Evolutionary conservation across 805 yeast genomes (phyloP).

Genomic region (Suhomyces pyralidae): DNA sequence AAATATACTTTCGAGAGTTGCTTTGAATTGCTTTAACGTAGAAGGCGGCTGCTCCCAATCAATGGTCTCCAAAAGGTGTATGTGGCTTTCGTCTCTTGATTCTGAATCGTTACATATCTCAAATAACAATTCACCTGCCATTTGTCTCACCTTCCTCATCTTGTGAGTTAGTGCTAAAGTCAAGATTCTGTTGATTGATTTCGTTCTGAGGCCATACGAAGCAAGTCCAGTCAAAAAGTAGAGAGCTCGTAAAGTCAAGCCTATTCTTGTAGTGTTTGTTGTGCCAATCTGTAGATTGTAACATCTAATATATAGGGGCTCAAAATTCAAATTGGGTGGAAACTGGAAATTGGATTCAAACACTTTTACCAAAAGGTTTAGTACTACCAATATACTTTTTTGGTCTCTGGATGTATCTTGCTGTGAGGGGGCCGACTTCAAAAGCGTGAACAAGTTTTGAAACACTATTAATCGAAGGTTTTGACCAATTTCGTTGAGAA

Average conservation of each 20-base stretch:
- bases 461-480: slow-evolving; percentile 8
- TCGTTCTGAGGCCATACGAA: slow-evolving; percentile 7
- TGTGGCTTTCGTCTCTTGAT: not conserved
- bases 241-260: slow-evolving; percentile 42
- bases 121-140: slow-evolving; percentile 43
- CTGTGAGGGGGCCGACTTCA: slow-evolving; percentile 14
- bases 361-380: slow-evolving; percentile 33
- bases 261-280: slow-evolving; percentile 34
- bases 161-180: slow-evolving; percentile 33
- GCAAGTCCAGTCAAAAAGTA: slow-evolving; percentile 29
- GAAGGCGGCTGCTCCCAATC: slow-evolving; percentile 14
- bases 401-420: slow-evolving; percentile 11
- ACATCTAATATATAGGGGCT: slow-evolving; percentile 43
- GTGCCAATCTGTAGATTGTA: slow-evolving; percentile 58
- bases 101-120: slow-evolving; percentile 29
- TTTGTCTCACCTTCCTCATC: slow-evolving; percentile 26
- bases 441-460: slow-evolving; percentile 15
- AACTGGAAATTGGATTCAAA: slow-evolving; percentile 36
- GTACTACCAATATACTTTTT: slow-evolving; percentile 21
- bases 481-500: slow-evolving; percentile 27
- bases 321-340: slow-evolving; percentile 26
- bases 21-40: not conserved
- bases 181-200: slow-evolving; percentile 16
- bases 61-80: slow-evolving; percentile 9
- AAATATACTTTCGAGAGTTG: slow-evolving; percentile 6